Base-by-base conservation (phyloP, 768 basidiomycete species). In the Trametes gibbosa region DNA sequence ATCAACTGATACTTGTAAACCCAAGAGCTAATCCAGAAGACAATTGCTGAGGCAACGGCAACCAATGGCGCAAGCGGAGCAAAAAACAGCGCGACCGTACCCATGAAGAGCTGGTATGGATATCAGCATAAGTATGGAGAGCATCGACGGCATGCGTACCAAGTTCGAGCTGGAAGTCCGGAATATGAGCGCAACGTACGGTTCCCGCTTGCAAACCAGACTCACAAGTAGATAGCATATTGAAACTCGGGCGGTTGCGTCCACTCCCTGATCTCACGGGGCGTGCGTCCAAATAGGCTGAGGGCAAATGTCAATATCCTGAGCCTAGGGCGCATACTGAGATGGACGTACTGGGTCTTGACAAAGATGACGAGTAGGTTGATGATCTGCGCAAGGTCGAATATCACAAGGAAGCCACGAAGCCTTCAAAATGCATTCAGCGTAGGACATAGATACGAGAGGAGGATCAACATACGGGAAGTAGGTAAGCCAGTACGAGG, bases 1-100 rank as follows among this genome's bases (percentile, higher is more conserved):
- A 98, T 94, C 50, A 98, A 78, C 76, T 95, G 90, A 68, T 98
- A 98, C 75, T 98, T 99, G 80, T 95, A 93, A 21, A 92, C 90
- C 79, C 85, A 85, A 5, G 87, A 89, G 61, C 84, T 84, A 67
- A 89, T 76, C 91, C 94, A 98, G 72, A 95, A 90, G 21, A 97
- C 92, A 32, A 89, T 70, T 2, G 87, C 87, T 13, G 86, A 92
- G 17, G 90, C 91, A 25, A 95, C 79, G 9, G 81, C 82, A 16
- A 99, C 95, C 29, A 98, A 75, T 1, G 97, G 97, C 0, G 96
- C 95, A 6, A 99, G 76, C 14, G 96, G 96, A 0, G 96, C 94
- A 68, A 98, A 98, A 17, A 97, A 87, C 49, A 99, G 74, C 0
- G 87, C 95, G 47, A 99, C 92, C n/a, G 91, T 82, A n/a, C 78